Conservation (phyloP, 164 flowering plant species). For the Magnolia sinica region DNA sequence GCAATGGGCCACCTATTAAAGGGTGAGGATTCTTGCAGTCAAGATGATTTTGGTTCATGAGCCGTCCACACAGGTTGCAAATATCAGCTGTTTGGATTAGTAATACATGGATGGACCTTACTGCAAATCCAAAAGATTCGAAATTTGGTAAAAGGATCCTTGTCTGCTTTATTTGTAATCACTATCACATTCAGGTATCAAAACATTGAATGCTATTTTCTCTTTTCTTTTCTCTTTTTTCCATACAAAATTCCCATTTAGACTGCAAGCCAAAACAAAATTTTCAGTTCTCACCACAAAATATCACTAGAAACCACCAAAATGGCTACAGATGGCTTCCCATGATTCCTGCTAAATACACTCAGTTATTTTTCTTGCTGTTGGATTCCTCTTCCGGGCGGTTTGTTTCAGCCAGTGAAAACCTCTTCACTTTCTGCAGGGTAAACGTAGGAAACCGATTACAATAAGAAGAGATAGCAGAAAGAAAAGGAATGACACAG, state of each 20-base stretch:
- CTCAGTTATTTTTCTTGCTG: slow-evolving; percentile 26
- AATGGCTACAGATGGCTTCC: neutral
- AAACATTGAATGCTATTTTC: neutral
- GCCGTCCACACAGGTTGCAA: too few relatives aligned
- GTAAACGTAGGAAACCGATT: slow-evolving; percentile 1
- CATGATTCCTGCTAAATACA: neutral
- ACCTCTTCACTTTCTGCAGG: slow-evolving; percentile 74
- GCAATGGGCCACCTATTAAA: too few relatives aligned
- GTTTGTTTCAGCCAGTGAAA: slow-evolving; percentile 43
- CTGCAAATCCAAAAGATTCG: neutral
- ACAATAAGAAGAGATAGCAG: too few relatives aligned
- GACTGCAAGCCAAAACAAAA: neutral
- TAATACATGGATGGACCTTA: too few relatives aligned
- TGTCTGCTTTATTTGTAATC: neutral
- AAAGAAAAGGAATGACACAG: too few relatives aligned
- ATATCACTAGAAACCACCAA: neutral
- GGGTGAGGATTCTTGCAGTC: too few relatives aligned
- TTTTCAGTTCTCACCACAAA: neutral
- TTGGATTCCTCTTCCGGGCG: slow-evolving; percentile 19
- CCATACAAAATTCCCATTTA: neutral
- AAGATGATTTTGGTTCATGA: too few relatives aligned
- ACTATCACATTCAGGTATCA: neutral
- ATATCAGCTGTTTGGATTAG: too few relatives aligned
- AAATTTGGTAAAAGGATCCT: neutral
- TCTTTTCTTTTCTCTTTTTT: neutral